phyloP scores from a whole-genome alignment of 352 stramenopile species.

The Saprolegnia diclina region DNA sequence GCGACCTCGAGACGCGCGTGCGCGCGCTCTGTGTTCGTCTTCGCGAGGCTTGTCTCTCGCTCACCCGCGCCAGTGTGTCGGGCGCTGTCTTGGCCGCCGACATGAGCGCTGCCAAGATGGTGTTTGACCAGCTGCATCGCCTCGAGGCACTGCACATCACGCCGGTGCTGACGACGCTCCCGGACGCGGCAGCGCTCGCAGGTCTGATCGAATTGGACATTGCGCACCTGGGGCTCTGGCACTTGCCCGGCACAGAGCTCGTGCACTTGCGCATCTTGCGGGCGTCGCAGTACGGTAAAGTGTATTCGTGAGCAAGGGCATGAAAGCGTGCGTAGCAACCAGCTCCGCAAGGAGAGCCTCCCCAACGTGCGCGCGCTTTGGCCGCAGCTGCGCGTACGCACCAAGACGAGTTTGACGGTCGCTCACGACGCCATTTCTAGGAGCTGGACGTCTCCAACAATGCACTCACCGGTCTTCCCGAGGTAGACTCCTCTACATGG shows the following conservation, averaged over 20 bases:
- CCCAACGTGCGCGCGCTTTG: background rate
- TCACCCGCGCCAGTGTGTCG: background rate
- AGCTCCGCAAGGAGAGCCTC: background rate
- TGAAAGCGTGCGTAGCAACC: slow-evolving; percentile 8
- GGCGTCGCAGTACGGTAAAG: slow-evolving; percentile 11
- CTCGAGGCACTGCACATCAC: background rate
- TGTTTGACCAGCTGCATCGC: background rate
- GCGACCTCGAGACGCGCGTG: background rate
- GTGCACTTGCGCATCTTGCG: slow-evolving; percentile 4
- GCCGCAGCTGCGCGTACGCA: background rate
- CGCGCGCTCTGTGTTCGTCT: background rate
- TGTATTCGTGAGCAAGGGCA: background rate
- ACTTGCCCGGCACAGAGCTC: background rate
- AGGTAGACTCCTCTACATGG: background rate
- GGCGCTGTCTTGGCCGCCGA: background rate
- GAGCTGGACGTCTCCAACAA: slow-evolving; percentile 12
- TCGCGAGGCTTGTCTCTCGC: background rate
- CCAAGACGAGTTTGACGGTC: background rate
- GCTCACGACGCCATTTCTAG: background rate
- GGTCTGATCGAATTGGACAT: slow-evolving; percentile 1
- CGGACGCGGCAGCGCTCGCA: background rate
- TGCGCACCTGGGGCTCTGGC: slow-evolving; percentile 1
- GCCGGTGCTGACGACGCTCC: background rate
- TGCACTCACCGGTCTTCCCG: background rate
- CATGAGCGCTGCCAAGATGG: background rate